Evolutionary conservation across 2,329 filamentous ascomycete genomes (phyloP), one percentile per base, ranked within the genome.

Genomic region (Colletotrichum filicis): DNA sequence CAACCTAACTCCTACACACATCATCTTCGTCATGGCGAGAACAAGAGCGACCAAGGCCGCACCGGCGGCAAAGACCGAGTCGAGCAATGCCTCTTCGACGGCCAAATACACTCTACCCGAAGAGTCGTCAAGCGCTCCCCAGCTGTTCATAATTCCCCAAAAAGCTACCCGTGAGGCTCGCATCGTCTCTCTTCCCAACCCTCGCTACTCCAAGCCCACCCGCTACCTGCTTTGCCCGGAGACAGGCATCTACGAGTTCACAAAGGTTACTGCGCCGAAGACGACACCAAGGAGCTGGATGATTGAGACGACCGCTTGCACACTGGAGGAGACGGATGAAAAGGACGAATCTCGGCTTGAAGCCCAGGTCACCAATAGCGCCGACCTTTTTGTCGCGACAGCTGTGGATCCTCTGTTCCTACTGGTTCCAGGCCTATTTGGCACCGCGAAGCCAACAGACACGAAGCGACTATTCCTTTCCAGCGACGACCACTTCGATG

Each of bases 341-440:
- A 77, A 74, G 46, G 62, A 73, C n/a, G 63, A 58, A 3, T 56
- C 74, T 46, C 74, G 76, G 65, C 66, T 55, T 67, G 76, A 76
- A 30, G 75, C 76, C 37, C 77, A 80, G 30, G 76, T 94, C 28
- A 88, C 91, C 42, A 91, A 92, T 77, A 88, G 87, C 56, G 91
- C 94, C 42, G 91, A 95, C 73, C 84, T 98, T n/a, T 93, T 93
- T 78, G 83, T 98, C 72, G 94, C 96, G 9, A 98, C 97, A 1
- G 90, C 91, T 2, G 86, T 98, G 67, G 97, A 99, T 81, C 89
- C 94, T 5, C 79, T 98, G 3, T 98, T 98, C 83, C 86, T 98
- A 63, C 80, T 97, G 4, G 85, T 98, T 1, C 93, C 96, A 0
- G 89, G 92, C 4, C 87, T 98, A 1, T 83, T 85, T 1, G 82